Base-by-base conservation (phyloP, 2,329 filamentous ascomycete species). In the Magnaporthiopsis poae region DNA sequence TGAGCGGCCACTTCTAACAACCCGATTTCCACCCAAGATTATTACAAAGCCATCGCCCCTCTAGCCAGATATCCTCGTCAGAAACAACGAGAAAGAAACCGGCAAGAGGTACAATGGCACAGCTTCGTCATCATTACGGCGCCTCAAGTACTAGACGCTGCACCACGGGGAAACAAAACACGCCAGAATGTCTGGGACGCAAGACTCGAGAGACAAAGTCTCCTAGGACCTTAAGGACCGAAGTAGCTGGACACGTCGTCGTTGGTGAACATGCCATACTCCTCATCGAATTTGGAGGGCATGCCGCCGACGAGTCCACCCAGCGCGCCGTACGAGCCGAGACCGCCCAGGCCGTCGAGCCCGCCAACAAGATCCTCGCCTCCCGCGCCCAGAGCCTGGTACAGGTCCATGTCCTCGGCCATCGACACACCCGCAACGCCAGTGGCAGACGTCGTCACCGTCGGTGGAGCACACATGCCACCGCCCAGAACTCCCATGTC, bases 261-360 rank as follows among this genome's bases (percentile, higher is more conserved):
- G 35, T 77, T 79, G 70, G 85, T 84, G 81, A 86, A 82, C 29
- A 29, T 33, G 73, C 77, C 78, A 68, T 83, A 83, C 61, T 82
- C 81, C 61, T 85, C 83, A 65, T 84, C 82, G 70, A 83, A 84
- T 74, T 84, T 84, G 74, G 75, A 78, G 71, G 82, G 78, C 76
- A 82, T 79, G 4, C 61, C 61, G 27, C 12, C 67, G 66, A 65
- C 83, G 74, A 77, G 46, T 3, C 46, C 39, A 12, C 39, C 39
- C 13, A 46, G 15, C 13, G 39, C 21, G 18, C 46, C 46, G 46
- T 56, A 56, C 18, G 27, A 25, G 33, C 66, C 64, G 46, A 52
- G 31, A 62, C 62, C 56, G 60, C 65, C 66, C 66, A 69, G 63
- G 15, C 56, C 62, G 5, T 36, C 36, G 67, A 72, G 70, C 77